phyloP scores from a whole-genome alignment of 306 rosid species.

The Mimosa pudica region DNA sequence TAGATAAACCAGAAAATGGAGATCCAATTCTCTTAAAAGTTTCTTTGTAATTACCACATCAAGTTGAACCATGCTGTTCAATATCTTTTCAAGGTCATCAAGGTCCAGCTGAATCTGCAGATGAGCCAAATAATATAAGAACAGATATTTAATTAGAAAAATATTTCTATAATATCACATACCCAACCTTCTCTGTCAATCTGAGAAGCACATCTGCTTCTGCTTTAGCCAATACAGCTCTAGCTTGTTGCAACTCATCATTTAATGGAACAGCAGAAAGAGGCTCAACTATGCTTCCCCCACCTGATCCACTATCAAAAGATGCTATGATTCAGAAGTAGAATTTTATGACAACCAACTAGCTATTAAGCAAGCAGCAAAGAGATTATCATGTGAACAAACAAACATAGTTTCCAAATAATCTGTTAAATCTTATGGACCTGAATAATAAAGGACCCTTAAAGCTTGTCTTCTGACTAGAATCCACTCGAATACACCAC shows the following conservation, averaged over 20 bases:
- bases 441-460: constrained; percentile 83
- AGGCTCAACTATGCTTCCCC: constrained; percentile 78
- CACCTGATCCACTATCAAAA: constrained; percentile 69
- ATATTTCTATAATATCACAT: constrained; percentile 32
- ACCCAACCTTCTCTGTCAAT: constrained; percentile 75
- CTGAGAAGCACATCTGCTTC: constrained; percentile 79
- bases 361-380: constrained; percentile 9
- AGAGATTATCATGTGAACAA: constrained; percentile 26
- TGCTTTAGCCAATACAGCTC: constrained; percentile 72
- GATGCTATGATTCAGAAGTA: constrained; percentile 49
- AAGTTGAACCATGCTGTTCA: constrained; percentile 61
- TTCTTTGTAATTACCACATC: constrained; percentile 72
- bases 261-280: constrained; percentile 81
- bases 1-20: constrained; percentile 25
- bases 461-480: constrained; percentile 56
- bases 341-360: constrained; percentile 24
- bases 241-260: constrained; percentile 88
- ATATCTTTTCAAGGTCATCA: constrained; percentile 64
- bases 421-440: constrained; percentile 47
- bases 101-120: constrained; percentile 82
- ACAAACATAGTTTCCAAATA: constrained; percentile 23
- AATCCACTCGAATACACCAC: constrained; percentile 79
- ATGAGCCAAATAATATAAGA: constrained; percentile 31
- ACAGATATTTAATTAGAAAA: constrained; percentile 27
- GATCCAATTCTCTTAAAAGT: constrained; percentile 34